Conservation (phyloP, 306 rosid genomes). For the Biancaea sappan region DNA sequence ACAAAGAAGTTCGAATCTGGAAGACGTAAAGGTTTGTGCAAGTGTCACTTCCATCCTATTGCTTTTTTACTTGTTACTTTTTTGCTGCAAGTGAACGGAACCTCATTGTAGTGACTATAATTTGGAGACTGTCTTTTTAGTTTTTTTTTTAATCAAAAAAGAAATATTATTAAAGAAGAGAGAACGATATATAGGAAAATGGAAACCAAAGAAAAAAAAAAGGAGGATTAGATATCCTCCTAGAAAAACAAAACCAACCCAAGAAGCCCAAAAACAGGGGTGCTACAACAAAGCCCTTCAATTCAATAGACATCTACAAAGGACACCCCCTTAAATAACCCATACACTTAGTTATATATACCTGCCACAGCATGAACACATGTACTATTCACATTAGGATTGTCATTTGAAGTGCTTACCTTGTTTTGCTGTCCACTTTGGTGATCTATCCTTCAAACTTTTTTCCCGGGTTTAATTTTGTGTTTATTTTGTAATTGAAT, state of each 20-base stretch:
- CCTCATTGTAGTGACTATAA: not conserved
- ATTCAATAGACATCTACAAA: too few species aligned
- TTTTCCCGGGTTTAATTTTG: not conserved
- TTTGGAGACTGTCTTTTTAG: not conserved
- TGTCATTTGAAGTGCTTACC: not conserved
- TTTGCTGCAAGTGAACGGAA: not conserved
- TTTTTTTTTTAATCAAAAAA: too few species aligned
- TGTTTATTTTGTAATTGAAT: not conserved
- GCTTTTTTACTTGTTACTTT: not conserved
- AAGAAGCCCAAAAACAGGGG: too few species aligned
- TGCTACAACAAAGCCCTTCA: too few species aligned
- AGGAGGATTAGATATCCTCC: too few species aligned
- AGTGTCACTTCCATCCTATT: slow-evolving; percentile 3
- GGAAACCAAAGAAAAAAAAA: too few species aligned
- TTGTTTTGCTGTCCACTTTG: not conserved
- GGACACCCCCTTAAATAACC: too few species aligned
- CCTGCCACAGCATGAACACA: too few species aligned
- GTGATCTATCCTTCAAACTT: not conserved
- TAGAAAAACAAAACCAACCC: too few species aligned
- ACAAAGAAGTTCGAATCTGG: slow-evolving; percentile 63
- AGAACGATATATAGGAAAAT: too few species aligned
- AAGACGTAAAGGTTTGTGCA: slow-evolving; percentile 73
- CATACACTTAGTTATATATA: too few species aligned
- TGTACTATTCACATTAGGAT: not conserved
- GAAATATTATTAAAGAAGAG: too few species aligned